phyloP scores from a whole-genome alignment of 306 rosid genomes.

The Quercus alba region DNA sequence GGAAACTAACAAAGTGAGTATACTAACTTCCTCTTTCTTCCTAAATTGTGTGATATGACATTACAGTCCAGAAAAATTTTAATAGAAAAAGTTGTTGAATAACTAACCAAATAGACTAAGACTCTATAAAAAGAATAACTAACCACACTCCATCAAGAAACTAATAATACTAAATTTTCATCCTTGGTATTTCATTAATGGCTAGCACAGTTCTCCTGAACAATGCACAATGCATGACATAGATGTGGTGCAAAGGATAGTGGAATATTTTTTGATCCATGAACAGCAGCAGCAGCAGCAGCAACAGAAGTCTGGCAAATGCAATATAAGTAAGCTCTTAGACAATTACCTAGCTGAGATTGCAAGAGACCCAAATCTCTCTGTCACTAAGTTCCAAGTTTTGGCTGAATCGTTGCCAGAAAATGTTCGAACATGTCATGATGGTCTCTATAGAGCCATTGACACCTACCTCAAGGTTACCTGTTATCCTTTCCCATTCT shows the following conservation, averaged over 20 bases:
- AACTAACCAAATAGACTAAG: too few relatives aligned
- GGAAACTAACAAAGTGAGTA: constrained; percentile 58
- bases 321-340: constrained; percentile 74
- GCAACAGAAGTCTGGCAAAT: constrained; percentile 56
- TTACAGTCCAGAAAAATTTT: neutral
- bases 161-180: neutral
- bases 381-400: constrained; percentile 75
- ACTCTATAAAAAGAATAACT: neutral
- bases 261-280: constrained; percentile 87
- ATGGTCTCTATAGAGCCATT: constrained; percentile 92
- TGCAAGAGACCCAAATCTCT: constrained; percentile 87
- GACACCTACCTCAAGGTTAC: constrained; percentile 86
- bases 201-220: constrained; percentile 47
- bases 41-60: constrained; percentile 1
- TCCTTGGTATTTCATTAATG: constrained; percentile 18
- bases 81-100: neutral
- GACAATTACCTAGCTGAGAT: constrained; percentile 89
- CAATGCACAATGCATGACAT: constrained; percentile 69
- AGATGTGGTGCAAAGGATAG: constrained; percentile 76
- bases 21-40: neutral
- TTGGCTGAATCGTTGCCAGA: constrained; percentile 80
- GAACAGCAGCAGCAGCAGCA: constrained; percentile 67
- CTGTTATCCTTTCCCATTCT: constrained; percentile 10
- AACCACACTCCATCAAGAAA: neutral
- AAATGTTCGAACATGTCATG: constrained; percentile 67